These are phyloP conservation scores for Cystofilobasidium ferigula DNA, from an alignment of 768 basidiomycete species.

Conservation along the genomic window DNA sequence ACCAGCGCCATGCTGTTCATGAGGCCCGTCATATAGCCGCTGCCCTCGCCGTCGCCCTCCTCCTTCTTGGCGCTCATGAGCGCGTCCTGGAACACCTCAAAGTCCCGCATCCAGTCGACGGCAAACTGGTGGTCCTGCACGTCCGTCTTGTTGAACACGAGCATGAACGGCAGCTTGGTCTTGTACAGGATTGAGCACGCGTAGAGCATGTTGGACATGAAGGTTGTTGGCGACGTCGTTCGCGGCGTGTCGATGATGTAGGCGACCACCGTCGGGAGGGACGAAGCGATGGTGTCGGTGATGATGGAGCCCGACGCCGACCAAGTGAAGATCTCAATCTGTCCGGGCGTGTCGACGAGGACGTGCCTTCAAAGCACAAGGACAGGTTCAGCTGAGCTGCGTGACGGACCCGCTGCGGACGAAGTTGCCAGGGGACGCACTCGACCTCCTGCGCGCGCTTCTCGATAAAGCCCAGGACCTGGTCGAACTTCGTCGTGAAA, in stretches of 20 bases:
- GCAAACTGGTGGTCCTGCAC: slow-evolving; percentile 77
- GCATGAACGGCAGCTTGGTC: slow-evolving; percentile 88
- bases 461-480: slow-evolving; percentile 82
- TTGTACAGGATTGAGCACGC: slow-evolving; percentile 99
- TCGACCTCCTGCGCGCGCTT: slow-evolving; percentile 78
- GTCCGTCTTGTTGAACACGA: slow-evolving; percentile 98
- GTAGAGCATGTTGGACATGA: slow-evolving; percentile 99
- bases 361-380: slow-evolving; percentile 60
- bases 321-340: slow-evolving; percentile 99
- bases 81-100: slow-evolving; percentile 85
- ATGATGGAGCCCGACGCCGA: slow-evolving; percentile 98
- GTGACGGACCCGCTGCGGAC: background rate
- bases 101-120: slow-evolving; percentile 95
- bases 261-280: slow-evolving; percentile 86
- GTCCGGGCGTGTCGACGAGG: slow-evolving; percentile 92
- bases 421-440: slow-evolving; percentile 45
- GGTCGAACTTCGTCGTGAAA: slow-evolving; percentile 98
- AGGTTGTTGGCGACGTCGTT: slow-evolving; percentile 79
- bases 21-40: slow-evolving; percentile 89
- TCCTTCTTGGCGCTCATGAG: slow-evolving; percentile 50
- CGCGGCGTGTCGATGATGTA: slow-evolving; percentile 97
- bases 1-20: slow-evolving; percentile 99
- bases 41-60: slow-evolving; percentile 54
- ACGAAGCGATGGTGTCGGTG: slow-evolving; percentile 87
- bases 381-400: background rate